Conservation (phyloP, 139 green algal genomes). For the Tetradesmus obliquus region DNA sequence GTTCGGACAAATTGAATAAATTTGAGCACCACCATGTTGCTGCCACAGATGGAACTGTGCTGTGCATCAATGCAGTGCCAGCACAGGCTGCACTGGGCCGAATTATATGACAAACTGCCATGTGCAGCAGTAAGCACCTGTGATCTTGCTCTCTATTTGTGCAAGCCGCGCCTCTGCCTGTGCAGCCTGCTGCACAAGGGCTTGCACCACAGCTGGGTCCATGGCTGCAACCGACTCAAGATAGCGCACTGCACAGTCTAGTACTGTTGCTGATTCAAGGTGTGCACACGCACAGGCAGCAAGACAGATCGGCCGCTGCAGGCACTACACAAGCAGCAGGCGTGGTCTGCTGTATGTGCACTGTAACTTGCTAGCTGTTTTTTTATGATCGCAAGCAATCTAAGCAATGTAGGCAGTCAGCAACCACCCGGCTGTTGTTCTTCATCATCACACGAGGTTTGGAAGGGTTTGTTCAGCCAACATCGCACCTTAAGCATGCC, state of each 20-base stretch:
- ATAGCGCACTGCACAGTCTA: no score
- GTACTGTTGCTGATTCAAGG: no score
- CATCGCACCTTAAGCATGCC: background rate
- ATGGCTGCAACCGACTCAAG: background rate
- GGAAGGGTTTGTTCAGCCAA: background rate
- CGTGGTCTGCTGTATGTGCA: background rate
- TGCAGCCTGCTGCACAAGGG: slow-evolving; percentile 29
- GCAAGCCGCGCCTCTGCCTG: slow-evolving; percentile 20
- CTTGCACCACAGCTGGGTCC: slow-evolving; percentile 27
- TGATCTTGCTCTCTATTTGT: slow-evolving; percentile 34
- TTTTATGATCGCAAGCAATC: no score
- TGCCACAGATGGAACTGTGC: no score
- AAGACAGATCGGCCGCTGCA: background rate
- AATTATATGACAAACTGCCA: no score
- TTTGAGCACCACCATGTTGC: no score
- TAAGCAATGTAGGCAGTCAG: background rate
- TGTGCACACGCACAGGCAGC: background rate
- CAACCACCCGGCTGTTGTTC: background rate
- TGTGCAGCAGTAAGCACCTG: background rate
- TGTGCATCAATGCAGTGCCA: no score
- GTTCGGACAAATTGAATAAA: no score
- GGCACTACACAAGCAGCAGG: background rate
- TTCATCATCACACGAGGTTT: background rate
- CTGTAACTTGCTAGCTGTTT: background rate
- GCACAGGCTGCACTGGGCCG: no score